A percentile compares a stretch with the other conserved stretches of the same genome.
phyloP scores from a whole-genome alignment of 805 yeast species.

The Lachancea fermentati region DNA sequence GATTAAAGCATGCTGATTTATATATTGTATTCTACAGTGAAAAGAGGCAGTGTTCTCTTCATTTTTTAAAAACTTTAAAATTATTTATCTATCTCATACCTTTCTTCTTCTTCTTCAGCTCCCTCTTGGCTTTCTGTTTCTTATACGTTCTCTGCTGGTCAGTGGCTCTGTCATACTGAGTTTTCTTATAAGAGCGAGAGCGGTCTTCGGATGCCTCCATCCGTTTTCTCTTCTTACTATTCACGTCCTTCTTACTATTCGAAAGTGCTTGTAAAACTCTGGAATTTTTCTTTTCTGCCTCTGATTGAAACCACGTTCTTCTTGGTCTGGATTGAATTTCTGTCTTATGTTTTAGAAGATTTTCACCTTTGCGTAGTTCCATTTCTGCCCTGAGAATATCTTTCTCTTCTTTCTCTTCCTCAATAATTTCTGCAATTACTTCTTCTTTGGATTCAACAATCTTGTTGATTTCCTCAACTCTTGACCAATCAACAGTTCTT shows the following conservation, averaged over 20 bases:
- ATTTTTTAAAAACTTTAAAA: not conserved
- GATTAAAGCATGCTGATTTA: not conserved
- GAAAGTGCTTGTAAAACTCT: constrained; percentile 35
- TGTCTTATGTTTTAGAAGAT: constrained; percentile 67
- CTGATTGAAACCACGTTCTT: constrained; percentile 91
- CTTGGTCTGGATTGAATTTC: constrained; percentile 88
- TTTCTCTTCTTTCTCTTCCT: constrained; percentile 85
- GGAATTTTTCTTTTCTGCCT: constrained; percentile 38
- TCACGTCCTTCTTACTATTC: constrained; percentile 46
- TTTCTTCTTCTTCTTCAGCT: constrained; percentile 26
- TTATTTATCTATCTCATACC: constrained; percentile 15
- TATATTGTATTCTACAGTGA: too few species aligned
- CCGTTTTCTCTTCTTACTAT: constrained; percentile 67
- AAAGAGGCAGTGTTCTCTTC: not conserved
- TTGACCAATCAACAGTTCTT: constrained; percentile 85
- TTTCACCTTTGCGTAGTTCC: constrained; percentile 82
- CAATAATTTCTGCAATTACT: constrained; percentile 67
- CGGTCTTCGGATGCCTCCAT: constrained; percentile 55
- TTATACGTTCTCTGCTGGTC: constrained; percentile 42
- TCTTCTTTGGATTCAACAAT: constrained; percentile 55
- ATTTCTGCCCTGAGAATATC: constrained; percentile 84
- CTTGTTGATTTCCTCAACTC: constrained; percentile 63
- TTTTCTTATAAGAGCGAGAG: constrained; percentile 69
- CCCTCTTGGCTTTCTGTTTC: constrained; percentile 28
- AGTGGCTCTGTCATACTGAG: constrained; percentile 59